Percentiles rank a stretch among this genome's conserved stretches.
Conservation (phyloP, 1,139 yeast species). For the Geotrichum siamense region DNA sequence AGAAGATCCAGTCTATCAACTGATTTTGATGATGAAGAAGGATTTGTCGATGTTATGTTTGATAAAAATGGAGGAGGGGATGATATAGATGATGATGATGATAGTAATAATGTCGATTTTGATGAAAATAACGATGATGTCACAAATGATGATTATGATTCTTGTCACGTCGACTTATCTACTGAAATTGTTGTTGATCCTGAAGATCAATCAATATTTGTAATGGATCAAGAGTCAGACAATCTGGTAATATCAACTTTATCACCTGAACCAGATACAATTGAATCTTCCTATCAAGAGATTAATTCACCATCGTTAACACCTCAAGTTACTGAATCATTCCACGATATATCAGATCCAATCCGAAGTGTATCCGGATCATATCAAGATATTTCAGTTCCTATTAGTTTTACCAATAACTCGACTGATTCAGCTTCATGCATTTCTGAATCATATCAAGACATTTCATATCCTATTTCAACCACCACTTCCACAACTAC, state of each 20-base stretch:
- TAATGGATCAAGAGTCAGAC: slow-evolving; percentile 3
- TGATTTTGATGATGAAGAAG: slow-evolving; percentile 35
- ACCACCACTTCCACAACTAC: neutral
- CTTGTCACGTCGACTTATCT: slow-evolving; percentile 1
- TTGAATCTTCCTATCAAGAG: neutral
- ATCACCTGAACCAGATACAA: neutral
- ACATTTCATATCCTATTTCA: neutral
- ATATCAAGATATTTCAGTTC: slow-evolving; percentile 3
- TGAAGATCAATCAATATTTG: neutral
- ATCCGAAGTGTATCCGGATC: neutral
- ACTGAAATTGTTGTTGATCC: slow-evolving; percentile 2
- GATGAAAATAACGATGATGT: neutral
- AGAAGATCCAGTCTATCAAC: slow-evolving; percentile 29
- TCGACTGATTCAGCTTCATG: neutral
- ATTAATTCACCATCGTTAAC: neutral
- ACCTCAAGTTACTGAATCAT: too few species aligned
- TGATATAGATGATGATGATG: slow-evolving; percentile 19
- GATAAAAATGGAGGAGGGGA: slow-evolving; percentile 30
- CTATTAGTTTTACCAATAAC: too few species aligned
- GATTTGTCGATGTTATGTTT: slow-evolving; percentile 41
- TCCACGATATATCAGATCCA: neutral
- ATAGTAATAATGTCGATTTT: neutral
- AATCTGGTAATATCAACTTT: slow-evolving; percentile 1
- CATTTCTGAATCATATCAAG: slow-evolving; percentile 2
- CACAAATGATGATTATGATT: slow-evolving; percentile 2